Conservation (phyloP, 805 yeast species). For the Cyberlindnera amylophila region DNA sequence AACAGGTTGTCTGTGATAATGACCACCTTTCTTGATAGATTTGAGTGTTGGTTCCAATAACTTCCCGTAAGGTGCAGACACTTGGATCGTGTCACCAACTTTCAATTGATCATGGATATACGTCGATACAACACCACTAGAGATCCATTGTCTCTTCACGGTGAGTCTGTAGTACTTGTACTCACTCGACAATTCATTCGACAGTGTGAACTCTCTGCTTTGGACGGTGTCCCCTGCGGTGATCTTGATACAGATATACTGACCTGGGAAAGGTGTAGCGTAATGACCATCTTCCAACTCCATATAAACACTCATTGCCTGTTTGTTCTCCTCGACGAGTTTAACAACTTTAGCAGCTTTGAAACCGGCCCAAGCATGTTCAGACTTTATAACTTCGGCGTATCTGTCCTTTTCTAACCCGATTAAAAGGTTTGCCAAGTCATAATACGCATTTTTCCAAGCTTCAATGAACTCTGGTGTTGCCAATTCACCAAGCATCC, state of each 20-base stretch:
- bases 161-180: slow-evolving; percentile 48
- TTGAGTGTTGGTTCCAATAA: slow-evolving; percentile 33
- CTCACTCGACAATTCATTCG: slow-evolving; percentile 28
- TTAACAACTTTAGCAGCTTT: slow-evolving; percentile 44
- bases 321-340: slow-evolving; percentile 40
- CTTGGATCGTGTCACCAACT: slow-evolving; percentile 44
- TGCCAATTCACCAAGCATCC: slow-evolving; percentile 57
- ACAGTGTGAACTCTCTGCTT: slow-evolving; percentile 58
- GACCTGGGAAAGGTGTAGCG: slow-evolving; percentile 35
- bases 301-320: slow-evolving; percentile 50
- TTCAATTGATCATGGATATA: slow-evolving; percentile 44
- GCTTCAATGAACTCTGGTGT: slow-evolving; percentile 54
- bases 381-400: slow-evolving; percentile 24
- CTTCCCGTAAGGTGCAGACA: slow-evolving; percentile 60
- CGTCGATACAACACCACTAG: slow-evolving; percentile 47
- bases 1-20: slow-evolving; percentile 23
- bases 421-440: slow-evolving; percentile 58
- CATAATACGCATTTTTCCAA: slow-evolving; percentile 63
- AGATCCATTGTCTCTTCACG: slow-evolving; percentile 40
- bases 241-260: slow-evolving; percentile 36
- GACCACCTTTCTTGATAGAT: slow-evolving; percentile 20
- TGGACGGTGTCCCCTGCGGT: slow-evolving; percentile 39
- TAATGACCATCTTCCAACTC: slow-evolving; percentile 40
- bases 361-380: slow-evolving; percentile 57
- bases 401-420: slow-evolving; percentile 49